phyloP scores from a whole-genome alignment of 2,329 filamentous ascomycete genomes.

The Annulohypoxylon truncatum region DNA sequence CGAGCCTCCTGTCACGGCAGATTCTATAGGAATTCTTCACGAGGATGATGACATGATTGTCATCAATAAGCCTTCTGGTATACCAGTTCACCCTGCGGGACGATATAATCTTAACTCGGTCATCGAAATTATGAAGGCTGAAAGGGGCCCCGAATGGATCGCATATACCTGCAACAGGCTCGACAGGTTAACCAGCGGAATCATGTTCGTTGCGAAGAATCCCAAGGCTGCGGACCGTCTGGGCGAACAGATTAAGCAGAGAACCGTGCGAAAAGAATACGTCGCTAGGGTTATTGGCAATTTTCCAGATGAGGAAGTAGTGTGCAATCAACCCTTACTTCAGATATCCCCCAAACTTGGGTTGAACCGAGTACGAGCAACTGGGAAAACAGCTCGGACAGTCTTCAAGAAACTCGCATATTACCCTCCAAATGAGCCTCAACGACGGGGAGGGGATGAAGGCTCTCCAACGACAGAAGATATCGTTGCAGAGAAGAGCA shows the following conservation, averaged over 20 bases:
- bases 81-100: slow-evolving; percentile 94
- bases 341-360: slow-evolving; percentile 95
- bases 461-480: slow-evolving; percentile 30
- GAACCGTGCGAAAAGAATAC: slow-evolving; percentile 95
- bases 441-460: slow-evolving; percentile 16
- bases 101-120: slow-evolving; percentile 97
- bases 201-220: slow-evolving; percentile 98
- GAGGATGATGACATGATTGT: slow-evolving; percentile 95
- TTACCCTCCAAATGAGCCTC: slow-evolving; percentile 68
- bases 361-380: slow-evolving; percentile 92
- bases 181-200: slow-evolving; percentile 91
- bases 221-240: slow-evolving; percentile 81
- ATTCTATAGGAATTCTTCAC: slow-evolving; percentile 84
- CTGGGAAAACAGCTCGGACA: slow-evolving; percentile 88
- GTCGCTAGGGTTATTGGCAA: slow-evolving; percentile 89
- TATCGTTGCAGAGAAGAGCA: slow-evolving; percentile 45
- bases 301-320: slow-evolving; percentile 90
- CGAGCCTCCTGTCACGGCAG: slow-evolving; percentile 89
- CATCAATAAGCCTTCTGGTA: slow-evolving; percentile 94
- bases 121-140: slow-evolving; percentile 89
- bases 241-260: slow-evolving; percentile 77
- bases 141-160: slow-evolving; percentile 67
- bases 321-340: slow-evolving; percentile 94
- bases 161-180: slow-evolving; percentile 88
- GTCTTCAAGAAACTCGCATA: slow-evolving; percentile 95